phyloP scores from a whole-genome alignment of 2,329 filamentous ascomycete species.

The Fusarium sp. region DNA sequence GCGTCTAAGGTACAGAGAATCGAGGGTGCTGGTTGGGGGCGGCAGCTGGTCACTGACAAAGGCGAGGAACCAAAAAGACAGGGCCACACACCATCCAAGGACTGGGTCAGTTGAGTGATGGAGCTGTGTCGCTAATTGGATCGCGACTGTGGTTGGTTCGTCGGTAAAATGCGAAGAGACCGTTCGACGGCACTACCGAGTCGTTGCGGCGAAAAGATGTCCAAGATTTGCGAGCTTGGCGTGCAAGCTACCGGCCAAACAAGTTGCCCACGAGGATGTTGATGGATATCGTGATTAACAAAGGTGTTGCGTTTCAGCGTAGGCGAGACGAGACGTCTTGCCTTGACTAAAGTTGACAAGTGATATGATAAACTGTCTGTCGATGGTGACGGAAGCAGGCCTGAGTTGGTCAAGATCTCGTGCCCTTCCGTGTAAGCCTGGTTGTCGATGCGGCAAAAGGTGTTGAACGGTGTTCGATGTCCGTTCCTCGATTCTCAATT shows the following conservation, averaged over 20 bases:
- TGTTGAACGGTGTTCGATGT: slow-evolving; percentile 23
- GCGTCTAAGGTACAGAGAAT: slow-evolving; percentile 39
- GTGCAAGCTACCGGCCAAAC: slow-evolving; percentile 17
- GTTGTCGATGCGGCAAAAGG: slow-evolving; percentile 24
- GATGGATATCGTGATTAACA: slow-evolving; percentile 34
- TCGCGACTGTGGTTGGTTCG: slow-evolving; percentile 43
- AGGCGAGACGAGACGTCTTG: slow-evolving; percentile 11
- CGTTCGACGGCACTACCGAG: slow-evolving; percentile 44
- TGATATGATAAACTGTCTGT: slow-evolving; percentile 28
- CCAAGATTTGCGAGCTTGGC: slow-evolving; percentile 33
- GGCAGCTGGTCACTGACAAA: slow-evolving; percentile 45
- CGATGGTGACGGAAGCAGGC: slow-evolving; percentile 16
- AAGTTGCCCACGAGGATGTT: slow-evolving; percentile 26
- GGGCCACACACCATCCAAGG: slow-evolving; percentile 48
- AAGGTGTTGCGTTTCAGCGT: slow-evolving; percentile 25
- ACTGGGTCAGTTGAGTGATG: slow-evolving; percentile 34
- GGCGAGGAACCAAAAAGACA: slow-evolving; percentile 47
- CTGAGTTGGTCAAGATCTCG: slow-evolving; percentile 39
- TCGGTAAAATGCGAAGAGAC: slow-evolving; percentile 31
- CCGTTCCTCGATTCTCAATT: slow-evolving; percentile 26
- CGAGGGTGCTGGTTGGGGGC: slow-evolving; percentile 28
- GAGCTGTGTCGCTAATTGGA: slow-evolving; percentile 29
- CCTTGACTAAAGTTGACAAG: slow-evolving; percentile 16
- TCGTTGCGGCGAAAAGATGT: slow-evolving; percentile 27
- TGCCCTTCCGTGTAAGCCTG: slow-evolving; percentile 40